Conservation (phyloP, 768 basidiomycete genomes). For the Sporobolomyces roseus region DNA sequence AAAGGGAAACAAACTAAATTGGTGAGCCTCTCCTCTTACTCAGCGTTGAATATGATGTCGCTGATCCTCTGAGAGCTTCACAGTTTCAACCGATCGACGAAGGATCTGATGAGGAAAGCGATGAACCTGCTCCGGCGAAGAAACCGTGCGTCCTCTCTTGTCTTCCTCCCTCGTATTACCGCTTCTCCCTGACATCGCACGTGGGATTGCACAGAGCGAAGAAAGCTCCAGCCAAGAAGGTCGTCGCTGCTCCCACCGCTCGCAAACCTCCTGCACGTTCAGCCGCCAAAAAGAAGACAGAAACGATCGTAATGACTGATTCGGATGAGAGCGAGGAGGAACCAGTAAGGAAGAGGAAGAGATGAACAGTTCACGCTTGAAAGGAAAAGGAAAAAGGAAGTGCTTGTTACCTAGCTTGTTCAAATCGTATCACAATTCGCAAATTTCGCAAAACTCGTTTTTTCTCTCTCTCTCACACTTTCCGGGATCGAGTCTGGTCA, state of each 20-base stretch:
- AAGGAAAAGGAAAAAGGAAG: too few relatives aligned
- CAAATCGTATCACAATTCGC: background rate
- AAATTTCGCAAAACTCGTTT: background rate
- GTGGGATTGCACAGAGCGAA: background rate
- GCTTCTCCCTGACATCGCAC: background rate
- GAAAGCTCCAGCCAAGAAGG: constrained; percentile 22
- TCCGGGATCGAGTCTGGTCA: background rate
- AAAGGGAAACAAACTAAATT: constrained; percentile 22
- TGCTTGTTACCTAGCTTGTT: background rate
- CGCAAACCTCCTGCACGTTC: constrained; percentile 20
- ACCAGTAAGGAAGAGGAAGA: constrained; percentile 3
- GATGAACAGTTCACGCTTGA: background rate
- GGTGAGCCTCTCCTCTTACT: constrained; percentile 1
- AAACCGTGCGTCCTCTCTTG: constrained; percentile 12
- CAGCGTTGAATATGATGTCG: background rate
- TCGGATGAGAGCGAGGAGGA: constrained; percentile 25
- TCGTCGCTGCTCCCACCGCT: background rate
- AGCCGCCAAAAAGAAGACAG: constrained; percentile 15
- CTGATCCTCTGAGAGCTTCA: background rate
- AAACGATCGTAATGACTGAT: constrained; percentile 21
- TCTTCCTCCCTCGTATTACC: background rate
- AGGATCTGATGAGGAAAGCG: constrained; percentile 18
- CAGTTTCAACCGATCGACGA: constrained; percentile 29
- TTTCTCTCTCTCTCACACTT: background rate
- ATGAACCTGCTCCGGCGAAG: constrained; percentile 20